A percentile compares a stretch with the other conserved stretches of the same genome.
Evolutionary conservation across 208 protist genomes (phyloP).

Genomic region (Entamoeba moshkovskii): DNA sequence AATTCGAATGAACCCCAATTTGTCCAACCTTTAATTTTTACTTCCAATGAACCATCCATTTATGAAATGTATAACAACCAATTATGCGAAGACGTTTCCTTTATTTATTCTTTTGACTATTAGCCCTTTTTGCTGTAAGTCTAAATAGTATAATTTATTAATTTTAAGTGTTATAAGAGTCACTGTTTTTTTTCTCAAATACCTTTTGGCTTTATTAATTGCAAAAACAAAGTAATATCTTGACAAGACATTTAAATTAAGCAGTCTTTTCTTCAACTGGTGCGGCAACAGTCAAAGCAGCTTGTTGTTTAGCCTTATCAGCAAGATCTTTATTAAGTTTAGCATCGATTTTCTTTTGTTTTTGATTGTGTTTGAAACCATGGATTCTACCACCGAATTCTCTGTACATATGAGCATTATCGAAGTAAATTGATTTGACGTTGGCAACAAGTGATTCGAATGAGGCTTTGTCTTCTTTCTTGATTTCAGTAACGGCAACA

Average conservation of each 20-base stretch:
- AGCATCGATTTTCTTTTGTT: background rate
- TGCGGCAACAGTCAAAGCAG: background rate
- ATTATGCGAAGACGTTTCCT: too few species aligned
- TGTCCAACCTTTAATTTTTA: too few species aligned
- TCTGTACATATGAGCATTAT: constrained; percentile 12
- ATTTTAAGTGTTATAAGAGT: too few species aligned
- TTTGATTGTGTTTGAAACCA: background rate
- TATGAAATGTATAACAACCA: too few species aligned
- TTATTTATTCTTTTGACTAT: too few species aligned
- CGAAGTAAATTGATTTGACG: constrained; percentile 17
- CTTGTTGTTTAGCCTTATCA: constrained; percentile 1
- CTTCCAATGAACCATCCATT: too few species aligned
- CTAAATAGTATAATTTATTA: too few species aligned
- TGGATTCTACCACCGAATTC: background rate
- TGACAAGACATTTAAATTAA: background rate
- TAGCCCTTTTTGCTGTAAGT: too few species aligned
- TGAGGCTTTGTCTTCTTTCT: constrained; percentile 66
- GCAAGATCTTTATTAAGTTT: background rate
- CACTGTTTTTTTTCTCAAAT: too few species aligned
- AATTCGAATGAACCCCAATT: too few species aligned
- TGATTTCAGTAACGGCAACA: constrained; percentile 79
- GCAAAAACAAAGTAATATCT: too few species aligned
- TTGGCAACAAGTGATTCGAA: constrained; percentile 64
- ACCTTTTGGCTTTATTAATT: too few species aligned
- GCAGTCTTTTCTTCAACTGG: background rate